phyloP scores from a whole-genome alignment of 257 asterid species.

The Solanum clarkiae region DNA sequence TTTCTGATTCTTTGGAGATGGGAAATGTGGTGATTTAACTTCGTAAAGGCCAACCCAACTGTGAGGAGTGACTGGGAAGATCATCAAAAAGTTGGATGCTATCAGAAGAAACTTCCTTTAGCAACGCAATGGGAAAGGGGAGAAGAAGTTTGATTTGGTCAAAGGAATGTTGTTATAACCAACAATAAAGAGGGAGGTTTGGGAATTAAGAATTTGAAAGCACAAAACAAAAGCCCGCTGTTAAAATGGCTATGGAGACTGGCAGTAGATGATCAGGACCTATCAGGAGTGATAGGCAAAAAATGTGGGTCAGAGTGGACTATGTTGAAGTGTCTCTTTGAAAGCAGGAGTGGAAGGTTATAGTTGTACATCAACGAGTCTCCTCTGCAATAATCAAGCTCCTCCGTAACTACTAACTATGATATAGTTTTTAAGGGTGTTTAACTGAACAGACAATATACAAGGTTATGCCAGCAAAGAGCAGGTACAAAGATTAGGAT shows the following conservation, averaged over 20 bases:
- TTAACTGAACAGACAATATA: neutral
- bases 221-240: no score
- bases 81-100: no score
- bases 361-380: neutral
- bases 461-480: neutral
- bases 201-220: no score
- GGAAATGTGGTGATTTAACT: neutral
- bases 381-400: neutral
- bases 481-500: neutral
- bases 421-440: neutral
- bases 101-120: no score
- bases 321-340: neutral
- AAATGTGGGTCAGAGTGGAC: neutral
- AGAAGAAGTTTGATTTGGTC: no score
- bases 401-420: neutral
- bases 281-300: neutral
- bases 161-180: no score
- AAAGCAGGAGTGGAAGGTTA: neutral
- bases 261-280: no score
- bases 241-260: no score
- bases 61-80: neutral
- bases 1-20: neutral
- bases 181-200: no score
- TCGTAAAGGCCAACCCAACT: neutral
- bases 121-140: no score